Evolutionary conservation across 139 green algal species (phyloP), one percentile per base, ranked within the genome.

Genomic region (Yamagishiella unicocca): DNA sequence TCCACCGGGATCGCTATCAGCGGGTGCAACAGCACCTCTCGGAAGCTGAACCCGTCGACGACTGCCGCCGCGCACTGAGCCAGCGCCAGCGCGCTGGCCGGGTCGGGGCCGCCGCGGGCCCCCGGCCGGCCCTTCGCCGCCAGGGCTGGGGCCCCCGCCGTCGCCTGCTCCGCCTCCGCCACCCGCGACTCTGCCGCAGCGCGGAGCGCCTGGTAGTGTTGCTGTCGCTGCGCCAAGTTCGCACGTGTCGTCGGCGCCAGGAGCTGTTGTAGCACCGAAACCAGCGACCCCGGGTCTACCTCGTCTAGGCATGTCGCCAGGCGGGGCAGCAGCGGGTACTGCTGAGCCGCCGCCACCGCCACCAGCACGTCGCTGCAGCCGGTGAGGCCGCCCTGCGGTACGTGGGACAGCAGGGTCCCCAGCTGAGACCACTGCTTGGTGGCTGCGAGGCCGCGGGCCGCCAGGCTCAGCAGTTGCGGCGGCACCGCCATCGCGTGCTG

Each of bases 41-140:
- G 55, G 61, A 83, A 88, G 24, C 50, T 82, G 67, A 92, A 94
- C 5, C 91, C 88, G 62, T 94, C 92, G 21, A 94, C 89, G n/a
- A 80, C 92, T 4, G 92, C 90, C 2, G 92, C 92, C 3, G 89
- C 92, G 58, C 81, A 89, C 33, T 88, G 83, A 29, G 91, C 91
- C 27, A 84, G 31, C 21, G 68, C 64, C 40, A 92, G 40, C 40
- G 89, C 82, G 46, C 6, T 25, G 35, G 22, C 50, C 33, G 50
- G 1, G 71, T 31, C 67, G 33, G 22, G 25, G 50, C 10, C 66
- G 46, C 29, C 66, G 46, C 33, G 67, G n/a, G 24, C n/a, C 27
- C 66, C 66, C 14, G 14, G 53, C 35, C 25, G 46, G 8, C 10
- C 10, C 6, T 46, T 29, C 24, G 31, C 31, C 31, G 74, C 33